Percentiles rank a stretch among this genome's conserved stretches.
phyloP scores from a whole-genome alignment of 2,329 filamentous ascomycete genomes.

The Talaromyces pinophilus region DNA sequence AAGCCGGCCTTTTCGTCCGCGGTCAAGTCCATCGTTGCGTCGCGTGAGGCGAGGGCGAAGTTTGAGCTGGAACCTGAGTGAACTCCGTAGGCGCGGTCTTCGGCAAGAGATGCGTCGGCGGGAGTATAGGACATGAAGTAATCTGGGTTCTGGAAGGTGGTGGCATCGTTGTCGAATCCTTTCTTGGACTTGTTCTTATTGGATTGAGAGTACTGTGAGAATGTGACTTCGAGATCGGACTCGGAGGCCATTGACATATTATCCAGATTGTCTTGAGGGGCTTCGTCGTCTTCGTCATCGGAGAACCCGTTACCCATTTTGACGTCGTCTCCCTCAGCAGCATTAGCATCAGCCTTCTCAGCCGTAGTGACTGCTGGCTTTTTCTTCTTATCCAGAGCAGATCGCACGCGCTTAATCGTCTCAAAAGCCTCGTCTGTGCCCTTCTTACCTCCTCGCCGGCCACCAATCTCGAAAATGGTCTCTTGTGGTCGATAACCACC shows the following conservation, averaged over 20 bases:
- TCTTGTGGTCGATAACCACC: constrained; percentile 86
- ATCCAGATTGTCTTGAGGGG: constrained; percentile 39
- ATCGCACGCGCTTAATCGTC: constrained; percentile 48
- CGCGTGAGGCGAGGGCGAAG: constrained; percentile 85
- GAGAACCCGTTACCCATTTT: constrained; percentile 38
- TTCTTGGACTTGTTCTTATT: constrained; percentile 54
- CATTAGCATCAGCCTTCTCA: constrained; percentile 27
- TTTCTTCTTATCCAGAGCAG: constrained; percentile 46
- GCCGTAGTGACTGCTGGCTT: constrained; percentile 22
- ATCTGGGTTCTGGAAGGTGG: constrained; percentile 76
- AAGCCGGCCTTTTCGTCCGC: constrained; percentile 84
- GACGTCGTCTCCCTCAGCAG: constrained; percentile 30
- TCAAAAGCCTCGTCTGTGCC: constrained; percentile 66
- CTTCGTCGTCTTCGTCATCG: constrained; percentile 47
- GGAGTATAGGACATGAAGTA: constrained; percentile 97
- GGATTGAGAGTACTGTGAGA: constrained; percentile 61
- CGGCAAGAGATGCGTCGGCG: constrained; percentile 73
- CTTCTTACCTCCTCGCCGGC: constrained; percentile 70
- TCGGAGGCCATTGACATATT: constrained; percentile 63
- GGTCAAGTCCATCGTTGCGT: constrained; percentile 85
- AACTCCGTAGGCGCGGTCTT: constrained; percentile 91
- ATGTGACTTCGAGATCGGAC: constrained; percentile 67
- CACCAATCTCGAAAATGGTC: constrained; percentile 94
- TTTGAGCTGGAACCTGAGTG: constrained; percentile 74
- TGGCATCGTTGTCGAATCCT: constrained; percentile 29